Conservation (phyloP, 2,329 filamentous ascomycete genomes). For the Ceratocystis lukuohia region DNA sequence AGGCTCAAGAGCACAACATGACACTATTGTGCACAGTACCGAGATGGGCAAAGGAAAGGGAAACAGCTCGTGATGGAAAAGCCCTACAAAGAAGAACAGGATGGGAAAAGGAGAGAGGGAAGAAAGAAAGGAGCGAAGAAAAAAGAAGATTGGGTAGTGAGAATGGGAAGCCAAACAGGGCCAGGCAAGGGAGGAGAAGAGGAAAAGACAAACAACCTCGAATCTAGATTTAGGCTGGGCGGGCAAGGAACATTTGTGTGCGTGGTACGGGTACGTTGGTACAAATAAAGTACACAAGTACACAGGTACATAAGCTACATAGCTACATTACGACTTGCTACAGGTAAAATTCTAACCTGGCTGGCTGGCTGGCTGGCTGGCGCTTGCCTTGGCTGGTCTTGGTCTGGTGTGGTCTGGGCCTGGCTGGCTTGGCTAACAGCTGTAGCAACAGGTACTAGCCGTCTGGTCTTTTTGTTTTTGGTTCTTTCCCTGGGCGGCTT, state of each 20-base stretch:
- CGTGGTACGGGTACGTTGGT: too few relatives aligned
- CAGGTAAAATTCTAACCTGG: neutral
- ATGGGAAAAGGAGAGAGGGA: neutral
- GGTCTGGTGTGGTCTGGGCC: neutral
- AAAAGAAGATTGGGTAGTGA: neutral
- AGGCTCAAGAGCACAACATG: neutral
- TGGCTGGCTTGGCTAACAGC: neutral
- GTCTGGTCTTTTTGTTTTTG: neutral
- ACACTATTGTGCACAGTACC: neutral
- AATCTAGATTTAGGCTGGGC: constrained; percentile 2
- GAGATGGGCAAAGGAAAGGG: neutral
- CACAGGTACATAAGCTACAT: neutral
- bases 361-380: neutral
- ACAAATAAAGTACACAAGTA: too few relatives aligned
- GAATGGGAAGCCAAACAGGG: neutral
- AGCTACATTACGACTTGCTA: neutral
- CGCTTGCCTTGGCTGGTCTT: neutral
- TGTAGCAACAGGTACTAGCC: neutral
- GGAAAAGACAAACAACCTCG: neutral
- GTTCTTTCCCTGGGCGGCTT: too few relatives aligned
- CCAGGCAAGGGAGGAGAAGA: constrained; percentile 4
- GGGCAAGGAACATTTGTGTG: neutral
- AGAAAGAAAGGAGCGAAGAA: neutral
- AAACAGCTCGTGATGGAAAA: neutral
- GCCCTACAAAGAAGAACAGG: neutral